Percentiles rank a stretch among this genome's conserved stretches.
Conservation (phyloP, 176 grass and related monocot species). For the Eleusine coracana region DNA sequence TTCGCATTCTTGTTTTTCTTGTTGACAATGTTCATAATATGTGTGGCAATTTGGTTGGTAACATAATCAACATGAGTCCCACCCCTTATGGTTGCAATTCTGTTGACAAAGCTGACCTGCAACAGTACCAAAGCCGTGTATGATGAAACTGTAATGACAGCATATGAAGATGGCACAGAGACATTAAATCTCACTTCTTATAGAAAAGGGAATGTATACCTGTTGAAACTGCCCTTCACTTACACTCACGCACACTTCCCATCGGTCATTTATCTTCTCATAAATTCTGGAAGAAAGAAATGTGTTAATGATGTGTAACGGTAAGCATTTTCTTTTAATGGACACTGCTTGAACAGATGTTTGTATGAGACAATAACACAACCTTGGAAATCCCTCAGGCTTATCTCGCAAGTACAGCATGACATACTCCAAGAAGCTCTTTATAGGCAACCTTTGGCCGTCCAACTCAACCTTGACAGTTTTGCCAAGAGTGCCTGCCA, state of each 20-base stretch:
- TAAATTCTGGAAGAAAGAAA: slow-evolving; percentile 40
- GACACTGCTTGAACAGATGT: background rate
- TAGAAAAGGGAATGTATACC: slow-evolving; percentile 29
- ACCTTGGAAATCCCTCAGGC: slow-evolving; percentile 48
- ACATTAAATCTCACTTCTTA: no score
- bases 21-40: slow-evolving; percentile 66
- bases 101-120: slow-evolving; percentile 95
- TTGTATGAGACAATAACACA: slow-evolving; percentile 9
- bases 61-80: slow-evolving; percentile 90
- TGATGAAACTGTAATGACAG: background rate
- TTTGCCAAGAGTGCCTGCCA: slow-evolving; percentile 82
- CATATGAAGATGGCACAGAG: background rate
- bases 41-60: slow-evolving; percentile 71
- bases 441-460: slow-evolving; percentile 58
- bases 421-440: slow-evolving; percentile 68
- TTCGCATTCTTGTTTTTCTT: slow-evolving; percentile 97
- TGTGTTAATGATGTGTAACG: slow-evolving; percentile 5
- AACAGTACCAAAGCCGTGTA: background rate
- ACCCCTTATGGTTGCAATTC: slow-evolving; percentile 84
- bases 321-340: background rate
- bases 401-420: slow-evolving; percentile 53
- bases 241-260: slow-evolving; percentile 77
- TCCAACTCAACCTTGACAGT: slow-evolving; percentile 90
- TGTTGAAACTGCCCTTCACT: slow-evolving; percentile 98
- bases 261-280: slow-evolving; percentile 73